phyloP scores from a whole-genome alignment of 805 yeast genomes.

The Yarrowia bubula region DNA sequence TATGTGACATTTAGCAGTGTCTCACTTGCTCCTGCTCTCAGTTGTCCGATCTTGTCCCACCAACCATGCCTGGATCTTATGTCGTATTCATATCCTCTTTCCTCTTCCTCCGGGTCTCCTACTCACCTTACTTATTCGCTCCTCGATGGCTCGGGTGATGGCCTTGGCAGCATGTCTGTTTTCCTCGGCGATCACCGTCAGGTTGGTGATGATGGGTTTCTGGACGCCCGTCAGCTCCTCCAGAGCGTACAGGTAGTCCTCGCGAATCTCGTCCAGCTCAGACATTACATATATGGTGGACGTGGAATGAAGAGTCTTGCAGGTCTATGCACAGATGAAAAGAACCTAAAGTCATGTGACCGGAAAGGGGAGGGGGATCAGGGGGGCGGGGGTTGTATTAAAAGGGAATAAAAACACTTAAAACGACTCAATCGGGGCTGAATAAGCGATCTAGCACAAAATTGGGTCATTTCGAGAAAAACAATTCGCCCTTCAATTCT shows the following conservation, averaged over 20 bases:
- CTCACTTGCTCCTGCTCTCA: background rate
- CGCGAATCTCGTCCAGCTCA: slow-evolving; percentile 42
- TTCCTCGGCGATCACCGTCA: slow-evolving; percentile 85
- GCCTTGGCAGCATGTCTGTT: slow-evolving; percentile 73
- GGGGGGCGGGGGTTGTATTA: no score
- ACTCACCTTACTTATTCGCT: slow-evolving; percentile 61
- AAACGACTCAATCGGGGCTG: no score
- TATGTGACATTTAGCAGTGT: no score
- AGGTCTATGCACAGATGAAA: background rate
- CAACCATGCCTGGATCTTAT: no score
- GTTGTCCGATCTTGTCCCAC: background rate
- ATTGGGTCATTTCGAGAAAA: no score
- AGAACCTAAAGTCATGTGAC: slow-evolving; percentile 8
- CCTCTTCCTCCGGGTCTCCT: background rate
- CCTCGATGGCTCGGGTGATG: slow-evolving; percentile 71
- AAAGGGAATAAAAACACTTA: no score
- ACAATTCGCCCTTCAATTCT: no score
- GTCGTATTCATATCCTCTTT: background rate
- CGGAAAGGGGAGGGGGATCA: background rate
- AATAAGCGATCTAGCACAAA: background rate
- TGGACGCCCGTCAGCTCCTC: slow-evolving; percentile 83
- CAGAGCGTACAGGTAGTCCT: slow-evolving; percentile 70
- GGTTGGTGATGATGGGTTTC: slow-evolving; percentile 79
- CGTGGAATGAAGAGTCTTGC: slow-evolving; percentile 1
- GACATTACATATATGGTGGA: slow-evolving; percentile 22